phyloP scores from a whole-genome alignment of 179 eudicot genomes.

The Sideroxylon spinosum region DNA sequence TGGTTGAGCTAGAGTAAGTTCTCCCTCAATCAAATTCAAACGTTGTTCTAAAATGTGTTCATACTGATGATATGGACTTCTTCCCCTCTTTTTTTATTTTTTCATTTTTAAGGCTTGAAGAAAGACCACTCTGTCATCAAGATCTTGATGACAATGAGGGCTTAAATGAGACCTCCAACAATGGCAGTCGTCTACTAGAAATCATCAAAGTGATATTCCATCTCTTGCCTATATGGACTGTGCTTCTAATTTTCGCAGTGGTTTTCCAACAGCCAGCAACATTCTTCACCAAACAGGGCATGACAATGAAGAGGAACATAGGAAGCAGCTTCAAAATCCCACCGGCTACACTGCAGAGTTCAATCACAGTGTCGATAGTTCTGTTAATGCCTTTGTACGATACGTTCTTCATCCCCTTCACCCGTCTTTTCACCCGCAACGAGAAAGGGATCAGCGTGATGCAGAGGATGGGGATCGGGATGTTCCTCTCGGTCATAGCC shows the following conservation, averaged over 20 bases:
- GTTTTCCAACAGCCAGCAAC: conserved; percentile 91
- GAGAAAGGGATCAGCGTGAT: conserved; percentile 70
- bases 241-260: conserved; percentile 80
- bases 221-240: conserved; percentile 80
- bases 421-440: conserved; percentile 39
- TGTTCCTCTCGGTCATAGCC: conserved; percentile 76
- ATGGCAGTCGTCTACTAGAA: conserved; percentile 22
- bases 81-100: too few species aligned
- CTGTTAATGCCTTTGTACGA: conserved; percentile 81
- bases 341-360: conserved; percentile 81
- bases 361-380: conserved; percentile 68
- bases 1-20: conserved; percentile 75
- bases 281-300: conserved; percentile 94
- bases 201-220: conserved; percentile 43
- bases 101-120: too few species aligned
- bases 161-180: conserved; percentile 20
- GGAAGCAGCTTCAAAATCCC: conserved; percentile 69
- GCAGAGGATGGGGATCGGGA: conserved; percentile 90
- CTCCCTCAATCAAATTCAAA: neutral
- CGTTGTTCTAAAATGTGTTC: neutral
- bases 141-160: conserved; percentile 29
- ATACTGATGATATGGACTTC: neutral
- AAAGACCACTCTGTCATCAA: conserved; percentile 41
- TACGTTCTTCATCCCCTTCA: conserved; percentile 54
- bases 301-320: conserved; percentile 75